These are phyloP conservation scores for Phytophthora vignae DNA, from an alignment of 352 stramenopile species.

Conservation along the genomic window DNA sequence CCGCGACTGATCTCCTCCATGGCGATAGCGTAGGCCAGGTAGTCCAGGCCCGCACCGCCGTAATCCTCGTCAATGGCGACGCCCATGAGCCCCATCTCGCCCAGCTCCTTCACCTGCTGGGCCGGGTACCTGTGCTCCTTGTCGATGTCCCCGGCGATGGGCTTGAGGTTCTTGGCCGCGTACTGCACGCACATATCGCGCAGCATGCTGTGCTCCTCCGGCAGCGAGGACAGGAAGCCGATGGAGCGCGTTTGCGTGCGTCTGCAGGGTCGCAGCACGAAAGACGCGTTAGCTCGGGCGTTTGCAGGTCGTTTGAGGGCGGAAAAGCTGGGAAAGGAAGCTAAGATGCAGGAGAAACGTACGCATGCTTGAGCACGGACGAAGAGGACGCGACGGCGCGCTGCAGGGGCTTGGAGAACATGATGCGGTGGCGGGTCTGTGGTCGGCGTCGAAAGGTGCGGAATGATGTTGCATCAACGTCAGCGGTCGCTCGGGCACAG, in stretches of 20 bases:
- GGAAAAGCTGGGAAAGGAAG: not conserved
- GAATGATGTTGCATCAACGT: conserved; percentile 31
- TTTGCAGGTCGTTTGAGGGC: not conserved
- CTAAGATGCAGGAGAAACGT: conserved; percentile 1
- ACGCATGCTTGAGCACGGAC: conserved; percentile 37
- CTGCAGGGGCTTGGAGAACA: conserved; percentile 55
- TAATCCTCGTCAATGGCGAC: conserved; percentile 92
- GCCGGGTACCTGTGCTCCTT: conserved; percentile 87
- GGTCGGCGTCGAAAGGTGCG: conserved; percentile 8
- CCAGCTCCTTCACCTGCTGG: conserved; percentile 86
- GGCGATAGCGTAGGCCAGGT: conserved; percentile 97
- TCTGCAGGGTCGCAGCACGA: conserved; percentile 11
- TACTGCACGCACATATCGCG: conserved; percentile 97
- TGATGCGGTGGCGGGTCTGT: conserved; percentile 20
- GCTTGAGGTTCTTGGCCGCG: conserved; percentile 94
- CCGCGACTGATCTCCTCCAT: conserved; percentile 98
- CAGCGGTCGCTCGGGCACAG: conserved; percentile 6
- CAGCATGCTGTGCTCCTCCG: conserved; percentile 96
- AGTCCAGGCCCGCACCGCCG: conserved; percentile 94
- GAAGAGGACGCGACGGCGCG: conserved; percentile 31
- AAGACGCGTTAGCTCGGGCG: conserved; percentile 16
- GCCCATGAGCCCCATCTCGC: conserved; percentile 96
- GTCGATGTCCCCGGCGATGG: conserved; percentile 92
- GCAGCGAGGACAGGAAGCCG: conserved; percentile 77
- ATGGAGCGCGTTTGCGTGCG: conserved; percentile 49